Base-by-base conservation (phyloP, 805 yeast genomes). In the Tetrapisispora namnaoensis region DNA sequence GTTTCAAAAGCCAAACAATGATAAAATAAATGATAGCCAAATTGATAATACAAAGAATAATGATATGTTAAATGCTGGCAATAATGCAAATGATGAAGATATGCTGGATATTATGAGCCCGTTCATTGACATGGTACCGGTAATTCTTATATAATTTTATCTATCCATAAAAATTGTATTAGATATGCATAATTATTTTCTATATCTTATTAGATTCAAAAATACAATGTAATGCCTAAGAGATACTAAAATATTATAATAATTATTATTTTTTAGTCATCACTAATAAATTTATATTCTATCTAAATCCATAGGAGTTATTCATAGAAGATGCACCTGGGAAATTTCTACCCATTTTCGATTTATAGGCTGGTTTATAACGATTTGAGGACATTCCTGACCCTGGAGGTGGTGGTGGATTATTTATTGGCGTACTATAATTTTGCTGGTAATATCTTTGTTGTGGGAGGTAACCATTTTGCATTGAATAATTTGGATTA, bases 301-400 rank as follows among this genome's bases (percentile, higher is more conserved):
- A 68, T 55, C 72, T 65, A 41, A 70, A 58, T 38, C 65, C 72
- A 53, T 76, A 77, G 2, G 79, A 77, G 54, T 76, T 69, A 50
- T 71, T 75, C 40, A 67, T 48, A 1, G 76, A 66, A 9, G 75
- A 71, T 13, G 77, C 72, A 13, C 76, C 66, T 2, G 75, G 71
- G 30, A 71, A 42, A 42, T 65, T 66, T 39, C 57, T 67, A 4
- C 61, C 60, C 44, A 63, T 61, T 41, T 62, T 58, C 52, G 68
- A 66, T 53, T 66, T 72, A 51, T 70, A 72, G 1, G 73, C 72
- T 24, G 74, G 73, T 45, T 62, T 65, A 51, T 65, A 69, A 35
- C 62, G 60, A 14, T 55, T 37, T 22, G 55, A 37, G 1, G 78
- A 62, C 14, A 72, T 58, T 42, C 63, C 58, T 34, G 61, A 63